Evolutionary conservation across 306 rosid genomes (phyloP), one percentile per base, ranked within the genome.

Genomic region (Begonia masoniana): DNA sequence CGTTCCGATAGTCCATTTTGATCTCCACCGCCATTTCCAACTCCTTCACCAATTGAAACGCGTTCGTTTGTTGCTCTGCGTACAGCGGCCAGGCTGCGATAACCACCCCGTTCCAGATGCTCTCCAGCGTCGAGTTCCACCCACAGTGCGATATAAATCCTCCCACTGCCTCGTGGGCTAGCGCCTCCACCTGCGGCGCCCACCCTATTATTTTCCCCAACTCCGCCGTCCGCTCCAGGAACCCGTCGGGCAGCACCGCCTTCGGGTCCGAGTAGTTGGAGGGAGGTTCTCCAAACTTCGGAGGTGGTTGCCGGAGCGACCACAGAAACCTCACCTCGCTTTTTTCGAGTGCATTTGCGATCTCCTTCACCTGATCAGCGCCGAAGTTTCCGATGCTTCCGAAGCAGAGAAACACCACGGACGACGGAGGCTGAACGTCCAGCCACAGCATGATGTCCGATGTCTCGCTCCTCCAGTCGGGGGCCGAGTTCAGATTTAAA

Each of bases 71-170:
- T 52, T 59, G 71, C 35, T 66, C 65, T 0, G 65, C 55, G 7
- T 46, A 66, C 11, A 59, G 0, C 2, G 64, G 71, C 65, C 71
- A 66, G 13, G 65, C 5, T 54, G 62, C 62, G 9, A 54, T 48
- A 0, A 54, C 36, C 15, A 59, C 60, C 0, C 57, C 74, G 6
- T 47, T 17, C 77, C 66, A 63, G 0, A 75, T 9, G 12, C 81
- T 70, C 62, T 70, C 71, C 0, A 75, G 51, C 1, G 49, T 49
- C 0, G 71, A 74, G 17, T 68, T 68, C 75, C 79, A 74, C 10
- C 79, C 79, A 13, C 75, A 74, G 12, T 74, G 75, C 13, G 75
- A 65, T 5, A 64, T 51, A 8, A 74, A 69, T 9, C 72, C 72
- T 24, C 79, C 79, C 23, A 69, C 47, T 9, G 75, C 68, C 4